Evolutionary conservation across 2,329 filamentous ascomycete genomes (phyloP).

Genomic region (Talaromyces sp.): DNA sequence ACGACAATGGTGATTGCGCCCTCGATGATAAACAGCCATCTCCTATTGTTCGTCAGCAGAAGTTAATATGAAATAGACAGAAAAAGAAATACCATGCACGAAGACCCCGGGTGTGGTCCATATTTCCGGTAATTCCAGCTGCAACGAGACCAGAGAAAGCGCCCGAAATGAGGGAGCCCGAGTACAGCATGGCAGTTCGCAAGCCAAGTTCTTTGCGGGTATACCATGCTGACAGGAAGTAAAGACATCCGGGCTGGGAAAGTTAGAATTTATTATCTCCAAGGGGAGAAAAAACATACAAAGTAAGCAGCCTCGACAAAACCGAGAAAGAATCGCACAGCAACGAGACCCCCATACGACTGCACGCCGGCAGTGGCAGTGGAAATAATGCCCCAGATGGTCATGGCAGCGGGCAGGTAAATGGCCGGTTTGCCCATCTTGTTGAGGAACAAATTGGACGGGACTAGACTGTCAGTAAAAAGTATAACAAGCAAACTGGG

Average conservation of each 20-base stretch:
- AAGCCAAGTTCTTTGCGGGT: constrained; percentile 31
- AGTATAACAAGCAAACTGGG: neutral
- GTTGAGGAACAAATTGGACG: constrained; percentile 8
- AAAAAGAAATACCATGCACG: constrained; percentile 52
- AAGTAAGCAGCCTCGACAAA: constrained; percentile 62
- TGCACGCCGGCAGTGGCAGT: neutral
- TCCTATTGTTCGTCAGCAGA: constrained; percentile 38
- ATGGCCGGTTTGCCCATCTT: neutral
- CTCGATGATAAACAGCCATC: constrained; percentile 50
- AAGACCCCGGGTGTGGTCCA: constrained; percentile 34
- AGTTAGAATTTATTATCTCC: neutral
- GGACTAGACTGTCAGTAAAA: neutral
- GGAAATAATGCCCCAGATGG: constrained; percentile 5
- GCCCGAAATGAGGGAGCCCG: constrained; percentile 38
- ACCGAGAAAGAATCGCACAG: constrained; percentile 46
- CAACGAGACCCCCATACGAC: neutral
- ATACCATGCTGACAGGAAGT: constrained; percentile 65
- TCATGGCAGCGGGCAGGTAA: constrained; percentile 4
- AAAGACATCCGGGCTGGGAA: constrained; percentile 54
- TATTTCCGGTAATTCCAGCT: constrained; percentile 23
- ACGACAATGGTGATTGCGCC: constrained; percentile 36
- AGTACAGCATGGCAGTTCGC: constrained; percentile 35
- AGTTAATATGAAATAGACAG: constrained; percentile 51
- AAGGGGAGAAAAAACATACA: constrained; percentile 3
- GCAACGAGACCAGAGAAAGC: constrained; percentile 39